phyloP scores from a whole-genome alignment of 192 early-diverging fungal genomes.

The Rhizophlyctis rosea region DNA sequence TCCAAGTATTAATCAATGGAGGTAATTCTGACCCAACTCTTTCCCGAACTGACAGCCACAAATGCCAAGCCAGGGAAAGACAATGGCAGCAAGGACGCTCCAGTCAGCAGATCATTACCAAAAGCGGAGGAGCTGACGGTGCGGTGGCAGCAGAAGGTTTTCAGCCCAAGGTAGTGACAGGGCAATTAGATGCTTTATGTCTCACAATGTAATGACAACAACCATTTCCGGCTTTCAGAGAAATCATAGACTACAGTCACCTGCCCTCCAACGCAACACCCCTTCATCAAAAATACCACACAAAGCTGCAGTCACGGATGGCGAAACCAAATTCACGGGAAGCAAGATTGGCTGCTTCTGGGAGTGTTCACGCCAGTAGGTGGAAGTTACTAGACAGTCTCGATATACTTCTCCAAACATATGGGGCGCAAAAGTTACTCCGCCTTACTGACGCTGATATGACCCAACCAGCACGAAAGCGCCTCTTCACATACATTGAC shows the following conservation, averaged over 20 bases:
- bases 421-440: slow-evolving; percentile 1
- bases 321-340: slow-evolving; percentile 1
- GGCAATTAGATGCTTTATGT: neutral
- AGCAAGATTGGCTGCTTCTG: slow-evolving; percentile 9
- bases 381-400: no score
- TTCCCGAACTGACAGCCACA: no score
- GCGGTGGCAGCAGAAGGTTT: slow-evolving; percentile 14
- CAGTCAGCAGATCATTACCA: no score
- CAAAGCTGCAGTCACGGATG: neutral
- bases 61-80: no score
- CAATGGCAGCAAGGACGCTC: no score
- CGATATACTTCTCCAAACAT: no score
- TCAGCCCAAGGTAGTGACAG: slow-evolving; percentile 15
- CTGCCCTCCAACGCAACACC: slow-evolving; percentile 6
- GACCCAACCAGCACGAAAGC: neutral
- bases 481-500: slow-evolving; percentile 32
- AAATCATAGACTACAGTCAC: slow-evolving; percentile 5
- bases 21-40: no score
- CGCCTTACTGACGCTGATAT: no score
- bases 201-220: neutral
- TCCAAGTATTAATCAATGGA: no score
- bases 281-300: slow-evolving; percentile 4
- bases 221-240: neutral
- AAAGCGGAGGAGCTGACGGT: slow-evolving; percentile 11
- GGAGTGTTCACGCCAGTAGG: slow-evolving; percentile 6